Conservation (phyloP, 805 yeast genomes). For the Tetrapisispora taiwanensis region DNA sequence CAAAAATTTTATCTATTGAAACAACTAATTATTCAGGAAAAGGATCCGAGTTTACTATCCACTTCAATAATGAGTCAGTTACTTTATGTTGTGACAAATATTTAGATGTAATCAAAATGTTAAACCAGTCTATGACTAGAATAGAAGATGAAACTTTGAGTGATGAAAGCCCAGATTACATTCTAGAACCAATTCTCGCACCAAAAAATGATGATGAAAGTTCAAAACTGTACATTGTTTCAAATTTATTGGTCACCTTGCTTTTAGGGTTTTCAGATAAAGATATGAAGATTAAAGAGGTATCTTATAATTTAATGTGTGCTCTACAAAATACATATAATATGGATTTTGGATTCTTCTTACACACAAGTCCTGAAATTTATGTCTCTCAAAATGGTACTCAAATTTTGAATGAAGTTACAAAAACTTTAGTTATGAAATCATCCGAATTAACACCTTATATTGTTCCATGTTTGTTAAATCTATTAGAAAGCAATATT, state of each 20-base stretch:
- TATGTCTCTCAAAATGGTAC: constrained; percentile 58
- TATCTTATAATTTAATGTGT: constrained; percentile 52
- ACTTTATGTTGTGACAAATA: constrained; percentile 37
- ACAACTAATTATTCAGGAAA: constrained; percentile 35
- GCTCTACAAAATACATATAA: constrained; percentile 47
- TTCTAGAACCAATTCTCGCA: background rate
- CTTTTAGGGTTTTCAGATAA: constrained; percentile 56
- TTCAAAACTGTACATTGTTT: constrained; percentile 10
- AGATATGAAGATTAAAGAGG: constrained; percentile 45
- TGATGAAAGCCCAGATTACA: constrained; percentile 3
- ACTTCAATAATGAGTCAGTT: constrained; percentile 9
- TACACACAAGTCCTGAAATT: constrained; percentile 44
- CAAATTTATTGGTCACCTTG: constrained; percentile 39
- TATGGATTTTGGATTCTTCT: constrained; percentile 46
- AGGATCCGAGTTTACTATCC: constrained; percentile 39
- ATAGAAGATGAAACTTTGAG: constrained; percentile 29
- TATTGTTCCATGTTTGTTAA: constrained; percentile 29
- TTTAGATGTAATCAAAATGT: constrained; percentile 54
- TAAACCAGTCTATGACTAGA: constrained; percentile 53
- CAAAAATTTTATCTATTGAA: constrained; percentile 32
- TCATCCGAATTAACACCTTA: constrained; percentile 52
- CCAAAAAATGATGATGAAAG: constrained; percentile 1
- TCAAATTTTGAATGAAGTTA: constrained; percentile 47
- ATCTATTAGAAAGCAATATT: constrained; percentile 15
- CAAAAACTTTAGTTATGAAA: constrained; percentile 40